A percentile compares a stretch with the other conserved stretches of the same genome.
phyloP scores from a whole-genome alignment of 1,139 yeast species.

The Debaryomyces nepalensis region DNA sequence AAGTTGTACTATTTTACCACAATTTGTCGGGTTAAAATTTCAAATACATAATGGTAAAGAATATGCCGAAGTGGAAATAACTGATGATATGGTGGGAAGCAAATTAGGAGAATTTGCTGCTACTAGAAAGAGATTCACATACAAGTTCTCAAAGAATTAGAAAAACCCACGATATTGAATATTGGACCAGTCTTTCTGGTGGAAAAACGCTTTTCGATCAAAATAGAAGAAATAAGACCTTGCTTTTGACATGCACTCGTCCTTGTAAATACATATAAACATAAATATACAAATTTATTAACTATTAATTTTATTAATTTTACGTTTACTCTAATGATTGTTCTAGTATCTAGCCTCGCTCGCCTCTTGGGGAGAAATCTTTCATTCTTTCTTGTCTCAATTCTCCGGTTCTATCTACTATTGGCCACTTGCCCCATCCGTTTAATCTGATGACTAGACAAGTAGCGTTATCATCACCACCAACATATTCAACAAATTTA shows the following conservation, averaged over 20 bases:
- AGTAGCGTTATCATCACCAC: constrained; percentile 95
- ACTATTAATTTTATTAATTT: no score
- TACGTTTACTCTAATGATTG: background rate
- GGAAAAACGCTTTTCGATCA: background rate
- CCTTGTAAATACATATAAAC: constrained; percentile 11
- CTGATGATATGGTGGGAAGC: constrained; percentile 97
- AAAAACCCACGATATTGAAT: background rate
- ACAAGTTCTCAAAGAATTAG: constrained; percentile 71
- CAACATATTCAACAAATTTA: constrained; percentile 80
- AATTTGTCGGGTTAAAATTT: constrained; percentile 90
- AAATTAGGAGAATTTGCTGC: constrained; percentile 95
- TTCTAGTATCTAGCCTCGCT: constrained; percentile 5
- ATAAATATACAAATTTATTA: constrained; percentile 7
- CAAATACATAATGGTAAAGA: constrained; percentile 97
- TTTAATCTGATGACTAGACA: constrained; percentile 76
- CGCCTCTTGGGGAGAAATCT: constrained; percentile 44
- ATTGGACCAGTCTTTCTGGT: background rate
- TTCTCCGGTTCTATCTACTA: constrained; percentile 79
- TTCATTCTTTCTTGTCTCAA: constrained; percentile 74
- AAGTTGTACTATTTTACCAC: constrained; percentile 91
- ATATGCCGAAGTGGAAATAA: constrained; percentile 83
- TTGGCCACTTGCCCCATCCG: constrained; percentile 96
- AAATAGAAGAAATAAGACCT: background rate
- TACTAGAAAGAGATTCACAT: constrained; percentile 84
- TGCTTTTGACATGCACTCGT: constrained; percentile 1